These are phyloP conservation scores for Dioscorea dumetorum DNA, from an alignment of 106 monocot genomes.

Conservation along the genomic window DNA sequence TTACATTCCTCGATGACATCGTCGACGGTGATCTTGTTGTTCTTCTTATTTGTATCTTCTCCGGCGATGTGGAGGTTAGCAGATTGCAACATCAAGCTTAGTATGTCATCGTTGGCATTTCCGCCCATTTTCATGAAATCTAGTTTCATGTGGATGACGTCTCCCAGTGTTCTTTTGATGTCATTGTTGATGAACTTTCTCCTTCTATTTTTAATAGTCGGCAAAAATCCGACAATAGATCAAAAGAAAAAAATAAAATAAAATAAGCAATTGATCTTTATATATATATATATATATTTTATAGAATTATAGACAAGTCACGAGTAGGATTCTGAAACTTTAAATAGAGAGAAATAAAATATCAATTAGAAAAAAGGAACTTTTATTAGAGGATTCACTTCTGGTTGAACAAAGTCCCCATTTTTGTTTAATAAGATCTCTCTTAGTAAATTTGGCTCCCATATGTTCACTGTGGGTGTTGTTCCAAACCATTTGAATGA, in stretches of 20 bases:
- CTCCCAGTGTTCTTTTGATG: conserved; percentile 26
- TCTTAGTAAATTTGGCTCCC: conserved; percentile 35
- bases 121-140: conserved; percentile 19
- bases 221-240: neutral
- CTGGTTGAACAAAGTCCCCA: conserved; percentile 23
- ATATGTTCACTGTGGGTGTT: conserved; percentile 26
- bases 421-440: conserved; percentile 30
- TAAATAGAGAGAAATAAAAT: no score
- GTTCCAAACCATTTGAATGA: conserved; percentile 33
- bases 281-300: no score
- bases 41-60: neutral
- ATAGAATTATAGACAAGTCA: no score
- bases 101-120: conserved; percentile 22
- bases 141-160: conserved; percentile 33
- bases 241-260: no score
- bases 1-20: conserved; percentile 62
- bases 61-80: neutral
- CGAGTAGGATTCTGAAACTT: no score
- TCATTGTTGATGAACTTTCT: conserved; percentile 21
- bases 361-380: no score
- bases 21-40: conserved; percentile 19
- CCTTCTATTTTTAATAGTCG: conserved; percentile 31
- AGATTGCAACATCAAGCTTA: conserved; percentile 31
- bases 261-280: no score
- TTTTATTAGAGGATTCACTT: neutral